Conservation (phyloP, 176 grass and related monocot genomes). For the Triticum aestivum region IWGSC_CS_RefSeq_v2.1 NC_057806.1:560800173-560800672, state of each 20-base stretch:
- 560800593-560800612: background rate
- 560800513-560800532: constrained; percentile 33
- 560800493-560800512: constrained; percentile 94
- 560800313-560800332: constrained; percentile 89
- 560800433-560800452: constrained; percentile 98
- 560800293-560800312: constrained; percentile 92
- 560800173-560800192: constrained; percentile 80
- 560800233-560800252: constrained; percentile 80
- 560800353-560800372: constrained; percentile 36
- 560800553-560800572: background rate
- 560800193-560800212: constrained; percentile 77
- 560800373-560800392: background rate
- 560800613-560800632: background rate
- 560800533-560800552: background rate
- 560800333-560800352: constrained; percentile 93
- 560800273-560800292: constrained; percentile 64
- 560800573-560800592: background rate
- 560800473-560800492: constrained; percentile 83
- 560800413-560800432: constrained; percentile 58
- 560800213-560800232: constrained; percentile 83
- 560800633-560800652: background rate
- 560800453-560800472: constrained; percentile 96
- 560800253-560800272: constrained; percentile 66
- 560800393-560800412: background rate
- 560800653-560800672: background rate